These are phyloP conservation scores for Strigomonas culicis DNA, from an alignment of 208 protist species.

Conservation along the genomic window DNA sequence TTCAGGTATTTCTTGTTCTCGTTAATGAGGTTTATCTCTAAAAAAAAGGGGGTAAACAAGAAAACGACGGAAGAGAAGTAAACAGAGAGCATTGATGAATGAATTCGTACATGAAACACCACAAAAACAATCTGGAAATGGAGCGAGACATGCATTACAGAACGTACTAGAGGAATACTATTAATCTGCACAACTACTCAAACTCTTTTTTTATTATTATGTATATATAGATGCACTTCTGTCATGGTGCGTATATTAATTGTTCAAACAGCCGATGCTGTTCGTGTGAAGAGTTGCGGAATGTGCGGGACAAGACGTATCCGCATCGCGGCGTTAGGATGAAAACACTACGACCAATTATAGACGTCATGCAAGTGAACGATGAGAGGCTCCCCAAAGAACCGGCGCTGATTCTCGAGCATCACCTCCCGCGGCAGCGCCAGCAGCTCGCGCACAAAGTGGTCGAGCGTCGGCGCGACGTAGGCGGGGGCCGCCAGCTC, in stretches of 20 bases:
- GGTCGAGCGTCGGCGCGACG: conserved; percentile 80
- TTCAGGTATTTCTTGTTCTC: not conserved
- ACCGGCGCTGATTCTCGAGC: conserved; percentile 56
- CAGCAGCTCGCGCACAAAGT: conserved; percentile 83
- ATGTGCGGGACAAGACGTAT: no score
- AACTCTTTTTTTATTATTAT: not conserved
- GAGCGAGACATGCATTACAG: no score
- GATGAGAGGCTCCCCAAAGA: conserved; percentile 73
- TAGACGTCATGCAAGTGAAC: conserved; percentile 68
- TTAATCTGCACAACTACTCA: not conserved
- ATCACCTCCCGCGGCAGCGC: conserved; percentile 68
- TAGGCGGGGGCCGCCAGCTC: conserved; percentile 70
- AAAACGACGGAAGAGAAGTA: no score
- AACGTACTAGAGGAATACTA: no score
- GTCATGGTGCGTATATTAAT: no score
- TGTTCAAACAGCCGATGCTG: no score
- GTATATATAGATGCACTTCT: conserved; percentile 8
- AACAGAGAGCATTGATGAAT: no score
- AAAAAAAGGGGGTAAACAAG: not conserved
- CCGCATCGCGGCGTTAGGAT: no score
- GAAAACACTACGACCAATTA: conserved; percentile 16
- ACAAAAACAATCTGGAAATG: no score
- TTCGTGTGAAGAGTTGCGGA: no score
- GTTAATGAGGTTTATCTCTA: not conserved
- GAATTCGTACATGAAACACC: no score